These are phyloP conservation scores for Wakefieldia striispora DNA, from an alignment of 768 basidiomycete genomes.

Conservation along the genomic window DNA sequence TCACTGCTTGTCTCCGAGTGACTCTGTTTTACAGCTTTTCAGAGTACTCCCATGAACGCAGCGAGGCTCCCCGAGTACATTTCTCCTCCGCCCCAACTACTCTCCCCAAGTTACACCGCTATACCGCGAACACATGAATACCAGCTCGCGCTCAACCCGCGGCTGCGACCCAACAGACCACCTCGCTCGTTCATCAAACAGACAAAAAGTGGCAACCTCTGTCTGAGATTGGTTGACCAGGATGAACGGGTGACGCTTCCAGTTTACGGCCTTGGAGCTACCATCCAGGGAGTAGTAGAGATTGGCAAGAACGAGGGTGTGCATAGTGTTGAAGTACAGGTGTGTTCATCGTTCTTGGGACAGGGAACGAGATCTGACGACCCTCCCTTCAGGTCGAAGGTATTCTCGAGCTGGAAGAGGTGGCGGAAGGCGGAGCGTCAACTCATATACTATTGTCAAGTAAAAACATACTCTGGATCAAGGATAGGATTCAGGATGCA, in stretches of 20 bases:
- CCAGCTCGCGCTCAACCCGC: slow-evolving; percentile 46
- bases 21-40: slow-evolving; percentile 13
- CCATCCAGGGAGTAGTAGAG: slow-evolving; percentile 56
- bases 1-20: slow-evolving; percentile 2
- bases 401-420: slow-evolving; percentile 53
- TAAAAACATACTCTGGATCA: slow-evolving; percentile 57
- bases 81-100: slow-evolving; percentile 33
- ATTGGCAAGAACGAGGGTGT: slow-evolving; percentile 54
- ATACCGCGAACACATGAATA: slow-evolving; percentile 55
- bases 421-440: slow-evolving; percentile 64
- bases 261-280: slow-evolving; percentile 50
- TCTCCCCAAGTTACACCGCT: slow-evolving; percentile 52
- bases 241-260: slow-evolving; percentile 51
- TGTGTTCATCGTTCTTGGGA: slow-evolving; percentile 19
- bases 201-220: slow-evolving; percentile 51
- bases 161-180: slow-evolving; percentile 36
- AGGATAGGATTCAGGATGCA: slow-evolving; percentile 35
- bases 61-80: slow-evolving; percentile 52
- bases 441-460: slow-evolving; percentile 51
- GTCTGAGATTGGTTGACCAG: slow-evolving; percentile 52
- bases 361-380: background rate
- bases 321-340: slow-evolving; percentile 64
- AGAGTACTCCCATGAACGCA: slow-evolving; percentile 47
- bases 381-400: slow-evolving; percentile 53
- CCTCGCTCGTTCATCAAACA: slow-evolving; percentile 56